Evolutionary conservation across 768 basidiomycete genomes (phyloP).

Genomic region (Lactifluus subvellereus): DNA sequence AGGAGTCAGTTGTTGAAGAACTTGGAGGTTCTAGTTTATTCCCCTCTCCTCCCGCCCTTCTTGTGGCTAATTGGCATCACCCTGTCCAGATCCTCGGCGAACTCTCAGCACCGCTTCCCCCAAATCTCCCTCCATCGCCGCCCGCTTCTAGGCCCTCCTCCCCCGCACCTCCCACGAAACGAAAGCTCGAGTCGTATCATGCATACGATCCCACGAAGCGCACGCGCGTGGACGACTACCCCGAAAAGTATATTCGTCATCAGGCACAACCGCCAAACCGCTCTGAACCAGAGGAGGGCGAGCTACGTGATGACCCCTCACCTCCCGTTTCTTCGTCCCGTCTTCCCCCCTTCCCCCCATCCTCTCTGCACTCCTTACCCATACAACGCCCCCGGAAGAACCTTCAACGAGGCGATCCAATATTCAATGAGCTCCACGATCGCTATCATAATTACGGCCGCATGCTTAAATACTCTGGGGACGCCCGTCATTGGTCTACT

Average conservation of each 20-base stretch:
- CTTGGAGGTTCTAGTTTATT: constrained; percentile 34
- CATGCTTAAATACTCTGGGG: constrained; percentile 78
- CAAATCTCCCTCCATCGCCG: constrained; percentile 42
- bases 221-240: constrained; percentile 29
- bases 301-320: constrained; percentile 38
- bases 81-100: constrained; percentile 37
- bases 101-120: constrained; percentile 38
- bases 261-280: constrained; percentile 28
- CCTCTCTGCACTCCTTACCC: constrained; percentile 41
- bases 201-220: constrained; percentile 25
- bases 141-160: constrained; percentile 41
- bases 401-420: constrained; percentile 34
- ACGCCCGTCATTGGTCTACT: constrained; percentile 71
- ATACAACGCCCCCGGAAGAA: constrained; percentile 65
- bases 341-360: constrained; percentile 25
- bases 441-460: constrained; percentile 67
- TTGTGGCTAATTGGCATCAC: constrained; percentile 22
- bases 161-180: constrained; percentile 36
- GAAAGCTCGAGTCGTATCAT: constrained; percentile 31
- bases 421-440: constrained; percentile 59
- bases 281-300: constrained; percentile 45
- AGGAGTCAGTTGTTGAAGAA: constrained; percentile 35
- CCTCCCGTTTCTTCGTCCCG: constrained; percentile 20
- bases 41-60: constrained; percentile 1
- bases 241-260: constrained; percentile 29